Percentiles rank a stretch among this genome's conserved stretches.
Conservation (phyloP, 2,329 filamentous ascomycete species). For the Nakataea oryzae region DNA sequence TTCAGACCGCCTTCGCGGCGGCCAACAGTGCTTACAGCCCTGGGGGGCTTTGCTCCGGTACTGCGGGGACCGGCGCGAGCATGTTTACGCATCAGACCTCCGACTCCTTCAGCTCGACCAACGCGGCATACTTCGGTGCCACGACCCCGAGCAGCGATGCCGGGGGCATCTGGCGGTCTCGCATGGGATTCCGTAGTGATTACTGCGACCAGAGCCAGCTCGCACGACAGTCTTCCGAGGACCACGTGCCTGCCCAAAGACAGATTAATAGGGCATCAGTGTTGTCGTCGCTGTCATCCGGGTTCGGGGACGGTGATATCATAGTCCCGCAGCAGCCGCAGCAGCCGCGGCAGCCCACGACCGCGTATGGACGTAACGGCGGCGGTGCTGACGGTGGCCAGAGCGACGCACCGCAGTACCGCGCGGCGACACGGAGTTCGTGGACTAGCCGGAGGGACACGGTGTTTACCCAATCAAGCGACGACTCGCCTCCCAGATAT, state of each 20-base stretch:
- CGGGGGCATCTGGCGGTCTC: constrained; percentile 20
- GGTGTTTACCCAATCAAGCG: constrained; percentile 39
- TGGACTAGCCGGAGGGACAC: constrained; percentile 35
- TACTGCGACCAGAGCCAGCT: constrained; percentile 29
- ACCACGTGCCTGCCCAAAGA: constrained; percentile 21
- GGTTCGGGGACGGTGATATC: constrained; percentile 53
- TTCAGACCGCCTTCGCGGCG: not conserved
- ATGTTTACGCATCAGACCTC: constrained; percentile 13
- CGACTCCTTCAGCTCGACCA: constrained; percentile 16
- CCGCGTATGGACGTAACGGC: not conserved
- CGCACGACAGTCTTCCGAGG: constrained; percentile 23
- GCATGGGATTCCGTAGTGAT: constrained; percentile 16
- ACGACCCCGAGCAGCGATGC: constrained; percentile 9
- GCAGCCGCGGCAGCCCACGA: constrained; percentile 7
- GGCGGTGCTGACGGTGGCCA: not conserved
- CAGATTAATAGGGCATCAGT: constrained; percentile 33
- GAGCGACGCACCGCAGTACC: constrained; percentile 5
- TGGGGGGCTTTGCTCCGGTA: not conserved
- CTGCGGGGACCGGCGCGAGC: constrained; percentile 2
- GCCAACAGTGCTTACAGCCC: not conserved
- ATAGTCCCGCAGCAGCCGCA: constrained; percentile 26
- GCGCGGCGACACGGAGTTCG: constrained; percentile 17
- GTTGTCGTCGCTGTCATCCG: constrained; percentile 52
- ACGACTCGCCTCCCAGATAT: constrained; percentile 45
- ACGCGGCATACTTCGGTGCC: constrained; percentile 14